Evolutionary conservation across 2,329 filamentous ascomycete species (phyloP).

Genomic region (Cordyceps tenuipes): DNA sequence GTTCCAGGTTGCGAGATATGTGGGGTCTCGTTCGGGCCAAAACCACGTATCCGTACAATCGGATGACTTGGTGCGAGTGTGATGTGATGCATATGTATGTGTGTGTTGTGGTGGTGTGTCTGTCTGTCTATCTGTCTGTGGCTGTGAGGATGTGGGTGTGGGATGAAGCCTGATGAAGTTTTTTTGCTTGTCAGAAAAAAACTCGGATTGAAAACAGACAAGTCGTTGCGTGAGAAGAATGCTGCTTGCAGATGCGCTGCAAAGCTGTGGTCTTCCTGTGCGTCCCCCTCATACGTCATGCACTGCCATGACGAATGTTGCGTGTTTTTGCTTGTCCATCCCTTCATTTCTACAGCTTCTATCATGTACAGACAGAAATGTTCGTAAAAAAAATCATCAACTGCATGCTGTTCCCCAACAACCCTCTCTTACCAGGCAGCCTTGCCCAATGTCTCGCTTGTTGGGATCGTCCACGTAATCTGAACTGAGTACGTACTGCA

Average conservation of each 20-base stretch:
- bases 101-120: not conserved
- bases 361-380: no score
- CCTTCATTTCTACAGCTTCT: no score
- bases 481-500: no score
- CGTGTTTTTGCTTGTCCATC: no score
- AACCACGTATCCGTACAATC: not conserved
- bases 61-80: not conserved
- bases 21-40: not conserved
- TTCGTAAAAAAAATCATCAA: no score
- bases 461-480: not conserved
- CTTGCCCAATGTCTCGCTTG: slow-evolving; percentile 8
- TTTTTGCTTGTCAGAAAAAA: not conserved
- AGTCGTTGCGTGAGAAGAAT: no score
- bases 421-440: not conserved
- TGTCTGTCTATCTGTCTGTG: not conserved
- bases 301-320: no score
- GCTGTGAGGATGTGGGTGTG: not conserved
- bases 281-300: no score
- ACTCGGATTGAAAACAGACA: not conserved
- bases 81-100: not conserved
- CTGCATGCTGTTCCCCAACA: not conserved
- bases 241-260: no score
- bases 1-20: not conserved
- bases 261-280: no score
- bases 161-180: not conserved